A percentile compares a stretch with the other conserved stretches of the same genome.
phyloP scores from a whole-genome alignment of 2,329 filamentous ascomycete genomes.

The Verticillium tricorpus region DNA sequence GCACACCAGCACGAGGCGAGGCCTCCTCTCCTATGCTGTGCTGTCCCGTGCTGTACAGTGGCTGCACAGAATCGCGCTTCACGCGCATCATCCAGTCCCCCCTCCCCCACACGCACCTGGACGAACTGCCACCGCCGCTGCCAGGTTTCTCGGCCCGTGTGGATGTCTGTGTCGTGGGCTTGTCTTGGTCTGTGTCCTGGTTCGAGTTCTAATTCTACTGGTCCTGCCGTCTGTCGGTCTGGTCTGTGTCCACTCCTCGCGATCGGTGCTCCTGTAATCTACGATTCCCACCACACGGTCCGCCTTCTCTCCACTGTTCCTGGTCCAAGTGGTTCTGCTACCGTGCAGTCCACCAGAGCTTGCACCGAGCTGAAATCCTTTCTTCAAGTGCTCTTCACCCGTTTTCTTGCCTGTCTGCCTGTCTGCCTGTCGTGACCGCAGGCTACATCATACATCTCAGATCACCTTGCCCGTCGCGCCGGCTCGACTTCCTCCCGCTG shows the following conservation, averaged over 20 bases:
- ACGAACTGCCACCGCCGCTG: neutral
- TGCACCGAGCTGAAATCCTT: conserved; percentile 2
- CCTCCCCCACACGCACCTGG: neutral
- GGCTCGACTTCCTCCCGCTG: neutral
- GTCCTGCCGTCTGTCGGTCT: neutral
- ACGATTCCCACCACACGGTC: neutral
- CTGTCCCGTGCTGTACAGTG: neutral
- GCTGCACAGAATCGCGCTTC: neutral
- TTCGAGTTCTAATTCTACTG: neutral
- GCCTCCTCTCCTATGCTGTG: neutral
- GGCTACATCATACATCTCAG: neutral
- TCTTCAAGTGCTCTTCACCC: neutral
- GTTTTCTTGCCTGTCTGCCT: neutral
- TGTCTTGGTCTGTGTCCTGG: neutral
- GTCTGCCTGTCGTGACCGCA: neutral
- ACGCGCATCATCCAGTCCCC: neutral
- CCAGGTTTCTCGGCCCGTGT: neutral
- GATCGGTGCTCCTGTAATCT: neutral
- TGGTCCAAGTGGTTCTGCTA: neutral
- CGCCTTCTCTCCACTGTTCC: neutral
- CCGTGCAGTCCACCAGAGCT: neutral
- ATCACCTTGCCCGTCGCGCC: neutral
- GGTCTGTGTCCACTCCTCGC: neutral
- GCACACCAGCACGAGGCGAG: too few species aligned
- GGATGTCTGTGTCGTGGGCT: neutral